phyloP scores from a whole-genome alignment of 2,329 filamentous ascomycete genomes.

The Diplodia corticola region DNA sequence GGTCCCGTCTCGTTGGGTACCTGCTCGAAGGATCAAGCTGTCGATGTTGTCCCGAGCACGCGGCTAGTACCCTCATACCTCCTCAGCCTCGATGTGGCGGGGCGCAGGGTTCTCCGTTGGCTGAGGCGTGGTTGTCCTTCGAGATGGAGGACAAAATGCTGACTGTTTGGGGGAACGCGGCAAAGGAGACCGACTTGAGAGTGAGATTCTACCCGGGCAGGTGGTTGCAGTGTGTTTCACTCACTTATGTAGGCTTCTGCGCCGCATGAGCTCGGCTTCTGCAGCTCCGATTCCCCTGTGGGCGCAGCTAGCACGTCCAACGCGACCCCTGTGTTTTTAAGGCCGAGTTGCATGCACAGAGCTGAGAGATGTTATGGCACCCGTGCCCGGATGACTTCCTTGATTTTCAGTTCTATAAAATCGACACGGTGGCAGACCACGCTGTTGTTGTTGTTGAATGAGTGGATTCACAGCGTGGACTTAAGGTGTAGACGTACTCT shows the following conservation, averaged over 20 bases:
- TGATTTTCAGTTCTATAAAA: too few relatives aligned
- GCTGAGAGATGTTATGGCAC: too few relatives aligned
- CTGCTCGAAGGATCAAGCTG: neutral
- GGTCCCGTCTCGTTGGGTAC: neutral
- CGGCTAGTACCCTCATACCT: neutral
- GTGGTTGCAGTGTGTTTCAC: neutral
- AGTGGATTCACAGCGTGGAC: too few relatives aligned
- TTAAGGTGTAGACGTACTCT: too few relatives aligned
- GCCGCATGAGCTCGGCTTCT: neutral
- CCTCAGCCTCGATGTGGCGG: slow-evolving; percentile 7
- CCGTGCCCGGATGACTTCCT: too few relatives aligned
- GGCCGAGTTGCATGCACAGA: too few relatives aligned
- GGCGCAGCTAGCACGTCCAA: neutral
- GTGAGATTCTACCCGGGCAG: neutral
- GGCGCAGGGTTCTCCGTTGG: neutral
- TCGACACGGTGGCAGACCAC: too few relatives aligned
- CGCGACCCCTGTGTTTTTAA: neutral
- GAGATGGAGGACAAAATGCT: neutral
- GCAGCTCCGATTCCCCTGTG: neutral
- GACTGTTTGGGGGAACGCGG: neutral
- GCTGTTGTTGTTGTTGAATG: too few relatives aligned
- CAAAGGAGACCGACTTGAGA: too few relatives aligned
- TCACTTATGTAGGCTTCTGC: neutral
- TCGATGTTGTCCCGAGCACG: neutral
- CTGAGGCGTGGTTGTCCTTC: neutral